Evolutionary conservation across 805 yeast genomes (phyloP), one percentile per base, ranked within the genome.

Genomic region (Metschnikowia drakensbergensis): DNA sequence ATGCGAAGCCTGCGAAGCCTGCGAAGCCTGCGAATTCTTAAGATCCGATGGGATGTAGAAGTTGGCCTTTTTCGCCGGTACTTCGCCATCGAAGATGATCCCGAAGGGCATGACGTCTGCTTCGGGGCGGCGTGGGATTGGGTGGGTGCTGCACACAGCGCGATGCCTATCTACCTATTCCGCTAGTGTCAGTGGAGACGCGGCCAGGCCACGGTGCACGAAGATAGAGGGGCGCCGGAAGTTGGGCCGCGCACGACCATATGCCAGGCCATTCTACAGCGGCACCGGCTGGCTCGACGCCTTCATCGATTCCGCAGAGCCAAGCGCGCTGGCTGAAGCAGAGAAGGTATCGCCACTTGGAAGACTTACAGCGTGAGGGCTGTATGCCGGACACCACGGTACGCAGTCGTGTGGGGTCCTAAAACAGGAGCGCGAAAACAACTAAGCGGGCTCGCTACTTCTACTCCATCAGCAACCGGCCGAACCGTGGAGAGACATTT

Each of bases 51-150:
- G 34, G 46, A 52, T 45, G 25, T 50, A 50, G 30, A 52, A 52
- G 28, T 49, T 33, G 41, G 54, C 54, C 3, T 31, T 26, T 4
- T 34, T 11, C 8, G 22, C 29, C n/a, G 46, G 41, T 26, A 33
- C 28, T 7, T 8, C 6, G 13, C 41, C 48, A 8, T 38, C 40
- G n/a, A 42, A 36, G 10, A 52, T 43, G 45, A 50, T 39, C 11
- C 54, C 54, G 39, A 51, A 51, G 34, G 51, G 48, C 54, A 51
- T 51, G 34, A 7, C 29, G 10, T 22, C 8, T 35, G 29, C 10
- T 37, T 10, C 6, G 11, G 23, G 2, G 28, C 11, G n/a, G 26
- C 39, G 29, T 36, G 39, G 39, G 26, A 25, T n/a, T 25, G 39
- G 2, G 30, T 11, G 30, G 17, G 17, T 17, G 17, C 39, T 37